Evolutionary conservation across 805 yeast genomes (phyloP).

Genomic region (Kuraishia floccosa): DNA sequence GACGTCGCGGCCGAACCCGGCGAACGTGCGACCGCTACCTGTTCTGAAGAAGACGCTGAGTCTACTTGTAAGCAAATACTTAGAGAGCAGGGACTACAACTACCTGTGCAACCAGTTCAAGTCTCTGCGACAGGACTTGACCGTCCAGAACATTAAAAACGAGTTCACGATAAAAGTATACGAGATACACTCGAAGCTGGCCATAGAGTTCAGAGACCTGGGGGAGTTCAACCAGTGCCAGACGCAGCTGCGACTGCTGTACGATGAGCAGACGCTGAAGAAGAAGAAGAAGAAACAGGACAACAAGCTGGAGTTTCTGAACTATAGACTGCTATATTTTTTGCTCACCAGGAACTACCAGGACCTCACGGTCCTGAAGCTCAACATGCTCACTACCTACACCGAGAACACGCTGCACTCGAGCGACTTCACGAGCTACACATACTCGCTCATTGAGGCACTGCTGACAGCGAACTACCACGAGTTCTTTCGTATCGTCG

Average conservation of each 20-base stretch:
- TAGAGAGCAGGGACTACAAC: constrained; percentile 45
- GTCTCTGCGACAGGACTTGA: constrained; percentile 85
- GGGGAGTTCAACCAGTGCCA: constrained; percentile 97
- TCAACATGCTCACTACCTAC: constrained; percentile 8
- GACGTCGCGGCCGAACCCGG: constrained; percentile 88
- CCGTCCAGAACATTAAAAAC: constrained; percentile 79
- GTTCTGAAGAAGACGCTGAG: constrained; percentile 49
- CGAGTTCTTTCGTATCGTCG: constrained; percentile 31
- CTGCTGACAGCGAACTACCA: constrained; percentile 36
- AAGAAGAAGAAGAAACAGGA: constrained; percentile 18
- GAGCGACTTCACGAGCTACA: constrained; percentile 15
- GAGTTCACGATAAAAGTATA: constrained; percentile 72
- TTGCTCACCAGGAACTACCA: constrained; percentile 58
- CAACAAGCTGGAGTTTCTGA: constrained; percentile 49
- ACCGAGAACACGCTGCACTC: constrained; percentile 3
- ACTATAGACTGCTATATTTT: constrained; percentile 66
- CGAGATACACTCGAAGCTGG: constrained; percentile 80
- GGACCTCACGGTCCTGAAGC: constrained; percentile 36
- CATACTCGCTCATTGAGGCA: constrained; percentile 23
- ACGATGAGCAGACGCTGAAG: constrained; percentile 18
- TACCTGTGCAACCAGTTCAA: constrained; percentile 86
- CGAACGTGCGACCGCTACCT: constrained; percentile 61
- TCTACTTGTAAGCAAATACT: constrained; percentile 40
- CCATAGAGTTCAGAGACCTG: constrained; percentile 70
- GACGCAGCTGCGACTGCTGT: constrained; percentile 61